phyloP scores from a whole-genome alignment of 306 rosid genomes.

The Dalbergia cochinchinensis region DNA sequence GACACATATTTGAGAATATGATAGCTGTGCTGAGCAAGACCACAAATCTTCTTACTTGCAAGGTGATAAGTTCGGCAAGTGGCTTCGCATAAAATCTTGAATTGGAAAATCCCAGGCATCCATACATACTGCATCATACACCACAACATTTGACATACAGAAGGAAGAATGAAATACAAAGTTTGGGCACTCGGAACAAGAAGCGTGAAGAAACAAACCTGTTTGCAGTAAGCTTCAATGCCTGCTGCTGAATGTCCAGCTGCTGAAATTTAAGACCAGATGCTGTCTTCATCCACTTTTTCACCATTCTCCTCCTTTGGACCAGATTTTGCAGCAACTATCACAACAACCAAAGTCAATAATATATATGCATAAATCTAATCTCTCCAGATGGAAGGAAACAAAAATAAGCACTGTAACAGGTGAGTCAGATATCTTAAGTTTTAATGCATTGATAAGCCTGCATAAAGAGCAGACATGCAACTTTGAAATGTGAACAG shows the following conservation, averaged over 20 bases:
- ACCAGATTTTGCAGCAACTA: constrained; percentile 91
- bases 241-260: constrained; percentile 95
- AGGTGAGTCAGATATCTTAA: neutral
- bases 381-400: neutral
- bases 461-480: neutral
- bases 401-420: neutral
- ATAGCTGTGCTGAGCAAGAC: constrained; percentile 36
- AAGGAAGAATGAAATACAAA: constrained; percentile 27
- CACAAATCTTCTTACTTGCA: constrained; percentile 67
- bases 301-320: constrained; percentile 76
- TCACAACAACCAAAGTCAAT: constrained; percentile 33
- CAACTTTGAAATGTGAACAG: constrained; percentile 13
- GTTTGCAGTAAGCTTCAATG: constrained; percentile 97
- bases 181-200: constrained; percentile 22
- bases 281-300: constrained; percentile 87
- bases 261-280: constrained; percentile 89
- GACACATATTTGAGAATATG: constrained; percentile 27
- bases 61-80: constrained; percentile 91
- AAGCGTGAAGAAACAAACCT: constrained; percentile 59
- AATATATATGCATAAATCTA: constrained; percentile 21
- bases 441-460: constrained; percentile 13
- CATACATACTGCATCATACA: constrained; percentile 88
- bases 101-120: constrained; percentile 95
- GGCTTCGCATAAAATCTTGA: constrained; percentile 99
- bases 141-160: constrained; percentile 19